Evolutionary conservation across 495 filamentous ascomycete genomes (phyloP).

Genomic region (Amniculicola lignicola): DNA sequence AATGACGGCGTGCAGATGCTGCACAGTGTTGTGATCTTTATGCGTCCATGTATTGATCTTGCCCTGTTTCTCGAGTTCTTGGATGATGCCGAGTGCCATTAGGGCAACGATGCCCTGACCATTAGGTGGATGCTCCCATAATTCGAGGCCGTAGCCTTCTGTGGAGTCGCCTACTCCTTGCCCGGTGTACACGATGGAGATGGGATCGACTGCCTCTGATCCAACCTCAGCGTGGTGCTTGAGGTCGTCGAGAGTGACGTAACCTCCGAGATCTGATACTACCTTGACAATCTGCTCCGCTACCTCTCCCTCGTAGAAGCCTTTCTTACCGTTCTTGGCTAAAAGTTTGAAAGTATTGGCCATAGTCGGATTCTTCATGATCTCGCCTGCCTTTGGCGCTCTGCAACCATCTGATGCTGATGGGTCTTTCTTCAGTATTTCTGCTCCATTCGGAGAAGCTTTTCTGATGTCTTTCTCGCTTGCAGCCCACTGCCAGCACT

Average conservation of each 20-base stretch:
- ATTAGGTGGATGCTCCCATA: constrained; percentile 99
- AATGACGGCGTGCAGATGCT: constrained; percentile 86
- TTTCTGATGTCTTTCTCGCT: constrained; percentile 58
- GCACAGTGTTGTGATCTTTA: constrained; percentile 67
- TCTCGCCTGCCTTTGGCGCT: constrained; percentile 76
- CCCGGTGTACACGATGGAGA: constrained; percentile 72
- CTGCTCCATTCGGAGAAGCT: constrained; percentile 77
- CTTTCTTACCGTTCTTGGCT: constrained; percentile 76
- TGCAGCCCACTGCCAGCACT: constrained; percentile 58
- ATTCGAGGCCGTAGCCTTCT: constrained; percentile 61
- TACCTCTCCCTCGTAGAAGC: constrained; percentile 85
- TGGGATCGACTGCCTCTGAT: constrained; percentile 74
- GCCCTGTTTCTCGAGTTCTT: constrained; percentile 70
- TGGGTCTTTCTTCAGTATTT: constrained; percentile 76
- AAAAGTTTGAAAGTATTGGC: constrained; percentile 79
- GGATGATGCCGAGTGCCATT: constrained; percentile 87
- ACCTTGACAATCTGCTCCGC: constrained; percentile 78
- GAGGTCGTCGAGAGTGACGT: constrained; percentile 76
- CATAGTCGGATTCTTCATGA: constrained; percentile 80
- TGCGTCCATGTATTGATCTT: constrained; percentile 66
- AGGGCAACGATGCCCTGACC: constrained; percentile 94
- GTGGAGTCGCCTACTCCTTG: constrained; percentile 56
- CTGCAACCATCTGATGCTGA: constrained; percentile 62
- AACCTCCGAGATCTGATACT: constrained; percentile 70
- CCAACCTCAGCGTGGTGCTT: constrained; percentile 68